Base-by-base conservation (phyloP, 106 monocot species). In the Apostasia shenzhenica region DNA sequence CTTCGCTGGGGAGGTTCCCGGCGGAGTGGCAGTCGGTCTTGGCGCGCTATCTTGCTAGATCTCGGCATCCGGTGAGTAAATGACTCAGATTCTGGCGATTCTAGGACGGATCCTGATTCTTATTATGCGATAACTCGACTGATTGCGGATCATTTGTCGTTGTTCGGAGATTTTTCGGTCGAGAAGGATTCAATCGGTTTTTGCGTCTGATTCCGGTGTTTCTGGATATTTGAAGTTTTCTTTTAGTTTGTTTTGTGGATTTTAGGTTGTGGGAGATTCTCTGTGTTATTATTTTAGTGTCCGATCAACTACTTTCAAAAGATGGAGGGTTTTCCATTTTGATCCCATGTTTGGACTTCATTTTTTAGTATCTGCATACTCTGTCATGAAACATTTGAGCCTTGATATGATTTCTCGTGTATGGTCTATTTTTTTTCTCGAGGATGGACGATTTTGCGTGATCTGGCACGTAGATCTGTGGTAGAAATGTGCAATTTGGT, bases 31-130 rank as follows among this genome's bases (percentile, higher is more conserved):
- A 6, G 45, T 13, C 2, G 45, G 9, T 10, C 43, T 63, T 45
- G 62, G 45, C 43, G 45, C 45, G 44, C 13, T 63, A 13, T 2
- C 62, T 45, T 26, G 6, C 39, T 7, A 66, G 67, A 68, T 68
- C 67, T 68, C n/a, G 38, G 53, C 38, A 51, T 54, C 39, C 49
- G 42, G 67, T 68, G 54, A 68, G 67, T 54, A 11, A n/a, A 41
- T 41, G 6, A 0, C 5, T 37, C 67, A 12, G 54, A 54, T 68
- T 12, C 10, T 39, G 11, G 40, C 3, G 40, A 54, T 54, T 68
- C 13, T 8, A 10, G 40, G 6, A 11, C 11, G 67, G 67, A 68
- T 68, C 67, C 4, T 40, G 3, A 12, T 51, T 42, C 5, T 41
- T 14, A 14, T 48, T 5, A 3, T 26, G 8, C 38, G 66, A 62